These are phyloP conservation scores for Aspergillus conjunctus DNA, from an alignment of 495 filamentous ascomycete genomes.

Conservation along the genomic window DNA sequence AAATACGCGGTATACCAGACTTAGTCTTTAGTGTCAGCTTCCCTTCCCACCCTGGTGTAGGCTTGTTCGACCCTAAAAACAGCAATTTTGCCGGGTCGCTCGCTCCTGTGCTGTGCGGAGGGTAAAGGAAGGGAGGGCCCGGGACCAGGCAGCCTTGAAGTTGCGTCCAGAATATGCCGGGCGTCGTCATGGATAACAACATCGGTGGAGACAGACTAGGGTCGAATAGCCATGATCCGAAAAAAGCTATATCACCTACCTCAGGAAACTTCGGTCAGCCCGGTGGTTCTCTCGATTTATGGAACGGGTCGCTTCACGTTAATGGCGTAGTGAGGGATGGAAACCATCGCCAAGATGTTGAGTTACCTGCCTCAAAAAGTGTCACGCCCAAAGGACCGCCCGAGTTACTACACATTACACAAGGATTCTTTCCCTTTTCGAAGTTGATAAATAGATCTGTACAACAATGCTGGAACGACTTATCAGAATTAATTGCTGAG, in stretches of 20 bases:
- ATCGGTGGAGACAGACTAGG: constrained; percentile 34
- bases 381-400: constrained; percentile 48
- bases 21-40: constrained; percentile 20
- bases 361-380: constrained; percentile 7
- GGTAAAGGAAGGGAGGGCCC: constrained; percentile 38
- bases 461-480: constrained; percentile 77
- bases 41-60: constrained; percentile 34
- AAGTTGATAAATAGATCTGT: constrained; percentile 72
- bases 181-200: constrained; percentile 49
- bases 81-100: constrained; percentile 27
- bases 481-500: constrained; percentile 68
- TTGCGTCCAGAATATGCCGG: constrained; percentile 44
- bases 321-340: constrained; percentile 33
- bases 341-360: constrained; percentile 19
- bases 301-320: constrained; percentile 34
- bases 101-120: constrained; percentile 33
- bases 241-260: constrained; percentile 29
- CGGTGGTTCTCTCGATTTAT: constrained; percentile 17
- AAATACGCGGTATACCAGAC: constrained; percentile 13
- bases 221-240: constrained; percentile 27
- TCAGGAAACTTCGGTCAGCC: constrained; percentile 21
- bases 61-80: constrained; percentile 24
- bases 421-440: constrained; percentile 70
- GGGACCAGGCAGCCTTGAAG: constrained; percentile 11
- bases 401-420: constrained; percentile 77